These are phyloP conservation scores for Sarocladium brachiariae DNA, from an alignment of 2,329 filamentous ascomycete species.

Conservation along the genomic window DNA sequence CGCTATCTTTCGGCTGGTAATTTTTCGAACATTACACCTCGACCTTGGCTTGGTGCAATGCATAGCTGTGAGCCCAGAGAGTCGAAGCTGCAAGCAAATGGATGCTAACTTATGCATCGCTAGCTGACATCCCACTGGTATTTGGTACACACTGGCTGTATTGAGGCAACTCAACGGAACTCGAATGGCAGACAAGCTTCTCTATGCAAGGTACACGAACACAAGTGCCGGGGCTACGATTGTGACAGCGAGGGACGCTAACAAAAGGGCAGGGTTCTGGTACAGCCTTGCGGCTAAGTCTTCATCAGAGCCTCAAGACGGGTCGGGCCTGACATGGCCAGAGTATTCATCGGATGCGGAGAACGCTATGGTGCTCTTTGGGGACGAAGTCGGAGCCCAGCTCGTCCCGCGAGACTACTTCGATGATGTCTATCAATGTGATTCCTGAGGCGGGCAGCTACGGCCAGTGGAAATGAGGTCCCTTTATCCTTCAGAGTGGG, in stretches of 20 bases:
- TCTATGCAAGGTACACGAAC: conserved; percentile 2
- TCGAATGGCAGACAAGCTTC: neutral
- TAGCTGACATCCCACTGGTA: neutral
- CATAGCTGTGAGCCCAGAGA: conserved; percentile 17
- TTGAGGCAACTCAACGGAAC: neutral
- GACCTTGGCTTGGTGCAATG: conserved; percentile 29
- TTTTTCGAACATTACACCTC: conserved; percentile 30
- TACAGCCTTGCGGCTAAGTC: neutral
- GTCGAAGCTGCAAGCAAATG: neutral
- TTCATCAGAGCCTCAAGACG: neutral
- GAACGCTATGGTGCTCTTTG: neutral
- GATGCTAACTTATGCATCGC: neutral
- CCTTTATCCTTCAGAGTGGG: too few relatives aligned
- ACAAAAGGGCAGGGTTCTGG: neutral
- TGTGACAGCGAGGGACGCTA: neutral
- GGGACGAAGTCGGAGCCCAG: neutral
- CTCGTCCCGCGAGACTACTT: neutral
- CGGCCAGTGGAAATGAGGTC: too few relatives aligned
- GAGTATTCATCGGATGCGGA: neutral
- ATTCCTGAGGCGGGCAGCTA: neutral
- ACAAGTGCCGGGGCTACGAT: too few relatives aligned
- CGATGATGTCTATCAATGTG: neutral
- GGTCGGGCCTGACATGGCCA: neutral
- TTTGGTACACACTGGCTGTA: conserved; percentile 2
- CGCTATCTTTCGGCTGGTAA: conserved; percentile 35